Evolutionary conservation across 1,284 basidiomycete species (phyloP).

Genomic region (Grifola frondosa): DNA sequence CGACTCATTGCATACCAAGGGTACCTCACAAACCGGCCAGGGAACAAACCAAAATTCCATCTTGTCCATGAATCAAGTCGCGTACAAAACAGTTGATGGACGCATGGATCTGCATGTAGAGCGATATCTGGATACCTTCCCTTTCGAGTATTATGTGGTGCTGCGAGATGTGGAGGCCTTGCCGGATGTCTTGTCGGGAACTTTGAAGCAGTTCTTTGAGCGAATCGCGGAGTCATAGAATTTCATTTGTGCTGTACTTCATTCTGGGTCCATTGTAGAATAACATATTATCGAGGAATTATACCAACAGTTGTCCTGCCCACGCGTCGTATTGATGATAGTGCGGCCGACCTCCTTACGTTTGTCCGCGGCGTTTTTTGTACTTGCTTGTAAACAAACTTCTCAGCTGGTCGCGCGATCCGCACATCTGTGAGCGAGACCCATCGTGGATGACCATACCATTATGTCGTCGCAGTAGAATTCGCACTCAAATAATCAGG

Average conservation of each 20-base stretch:
- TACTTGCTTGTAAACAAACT: too few relatives aligned
- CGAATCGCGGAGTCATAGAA: constrained; percentile 66
- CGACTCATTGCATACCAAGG: constrained; percentile 71
- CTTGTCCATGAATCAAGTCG: constrained; percentile 89
- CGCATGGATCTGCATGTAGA: constrained; percentile 86
- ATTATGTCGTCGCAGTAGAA: too few relatives aligned
- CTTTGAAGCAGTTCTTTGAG: constrained; percentile 90
- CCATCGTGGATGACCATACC: too few relatives aligned
- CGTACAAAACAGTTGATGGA: constrained; percentile 86
- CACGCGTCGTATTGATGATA: too few relatives aligned
- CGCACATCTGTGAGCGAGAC: too few relatives aligned
- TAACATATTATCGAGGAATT: too few relatives aligned
- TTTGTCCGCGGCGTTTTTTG: too few relatives aligned
- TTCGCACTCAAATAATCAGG: too few relatives aligned
- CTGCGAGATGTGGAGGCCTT: constrained; percentile 89
- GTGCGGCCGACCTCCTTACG: too few relatives aligned
- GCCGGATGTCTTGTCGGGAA: constrained; percentile 90
- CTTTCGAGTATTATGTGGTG: constrained; percentile 97
- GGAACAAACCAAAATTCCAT: constrained; percentile 68
- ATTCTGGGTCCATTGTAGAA: too few relatives aligned
- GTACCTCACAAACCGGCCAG: constrained; percentile 5
- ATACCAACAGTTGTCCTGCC: too few relatives aligned
- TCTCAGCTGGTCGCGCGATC: too few relatives aligned
- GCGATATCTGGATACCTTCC: constrained; percentile 94
- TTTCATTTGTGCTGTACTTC: neutral